Evolutionary conservation across 257 asterid genomes (phyloP).

Genomic region (Avicennia marina): DNA sequence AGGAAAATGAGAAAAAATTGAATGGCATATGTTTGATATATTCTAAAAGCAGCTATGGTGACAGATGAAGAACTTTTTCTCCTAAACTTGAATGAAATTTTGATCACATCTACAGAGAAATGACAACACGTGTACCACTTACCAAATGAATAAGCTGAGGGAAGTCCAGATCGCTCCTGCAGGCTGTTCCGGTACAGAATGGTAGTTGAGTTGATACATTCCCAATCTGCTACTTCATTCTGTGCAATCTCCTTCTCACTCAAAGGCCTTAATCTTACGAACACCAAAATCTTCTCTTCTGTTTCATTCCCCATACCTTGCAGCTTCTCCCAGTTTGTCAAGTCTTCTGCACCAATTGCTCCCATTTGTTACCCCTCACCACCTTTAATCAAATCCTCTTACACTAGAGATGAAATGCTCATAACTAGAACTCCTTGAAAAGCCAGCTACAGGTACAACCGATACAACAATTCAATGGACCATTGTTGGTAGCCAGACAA

Average conservation of each 20-base stretch:
- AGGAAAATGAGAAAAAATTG: background rate
- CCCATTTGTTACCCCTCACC: conserved; percentile 54
- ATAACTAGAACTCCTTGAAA: conserved; percentile 13
- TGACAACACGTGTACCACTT: conserved; percentile 19
- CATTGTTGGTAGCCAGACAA: conserved; percentile 17
- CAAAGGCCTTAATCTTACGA: conserved; percentile 94
- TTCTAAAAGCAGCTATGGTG: background rate
- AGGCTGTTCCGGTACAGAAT: conserved; percentile 95
- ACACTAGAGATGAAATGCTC: conserved; percentile 12
- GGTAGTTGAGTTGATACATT: conserved; percentile 89
- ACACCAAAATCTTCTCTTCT: conserved; percentile 88
- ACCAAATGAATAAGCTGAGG: conserved; percentile 91
- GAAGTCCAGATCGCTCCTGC: conserved; percentile 94
- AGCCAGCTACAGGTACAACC: conserved; percentile 8
- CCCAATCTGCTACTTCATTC: conserved; percentile 96
- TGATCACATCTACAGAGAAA: conserved; percentile 7
- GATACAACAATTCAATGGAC: conserved; percentile 11
- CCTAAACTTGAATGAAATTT: conserved; percentile 5
- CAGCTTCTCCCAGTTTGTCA: conserved; percentile 75
- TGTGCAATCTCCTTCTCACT: conserved; percentile 79
- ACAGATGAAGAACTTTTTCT: conserved; percentile 7
- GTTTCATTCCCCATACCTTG: conserved; percentile 50
- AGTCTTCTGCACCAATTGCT: conserved; percentile 76
- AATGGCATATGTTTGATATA: background rate
- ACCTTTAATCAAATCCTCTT: conserved; percentile 26